These are phyloP conservation scores for Alternaria ventricosa DNA, from an alignment of 2,329 filamentous ascomycete species.

Conservation along the genomic window DNA sequence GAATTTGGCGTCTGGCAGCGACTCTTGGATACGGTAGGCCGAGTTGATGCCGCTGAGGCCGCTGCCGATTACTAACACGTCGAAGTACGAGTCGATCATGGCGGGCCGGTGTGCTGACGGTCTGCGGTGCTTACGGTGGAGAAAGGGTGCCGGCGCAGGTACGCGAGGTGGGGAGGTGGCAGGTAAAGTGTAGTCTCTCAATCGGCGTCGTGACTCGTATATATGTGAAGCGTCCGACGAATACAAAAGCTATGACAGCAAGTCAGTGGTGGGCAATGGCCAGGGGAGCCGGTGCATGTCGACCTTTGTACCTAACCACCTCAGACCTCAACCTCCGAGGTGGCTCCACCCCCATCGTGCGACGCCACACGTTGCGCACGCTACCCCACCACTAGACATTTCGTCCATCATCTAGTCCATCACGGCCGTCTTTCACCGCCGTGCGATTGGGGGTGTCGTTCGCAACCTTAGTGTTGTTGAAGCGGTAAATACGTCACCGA, in stretches of 20 bases:
- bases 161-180: background rate
- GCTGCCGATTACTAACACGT: slow-evolving; percentile 70
- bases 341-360: background rate
- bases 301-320: background rate
- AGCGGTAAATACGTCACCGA: slow-evolving; percentile 1
- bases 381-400: background rate
- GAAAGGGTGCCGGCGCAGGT: background rate
- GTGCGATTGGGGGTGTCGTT: background rate
- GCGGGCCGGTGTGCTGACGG: background rate
- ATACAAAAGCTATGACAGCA: background rate
- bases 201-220: background rate
- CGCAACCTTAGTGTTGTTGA: background rate
- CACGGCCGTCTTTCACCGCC: background rate
- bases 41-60: slow-evolving; percentile 79
- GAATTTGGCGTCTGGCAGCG: slow-evolving; percentile 64
- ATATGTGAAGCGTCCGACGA: background rate
- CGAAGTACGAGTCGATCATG: slow-evolving; percentile 40
- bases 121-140: background rate
- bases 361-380: background rate
- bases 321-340: background rate
- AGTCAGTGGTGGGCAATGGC: background rate
- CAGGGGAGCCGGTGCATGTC: slow-evolving; percentile 6
- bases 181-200: background rate
- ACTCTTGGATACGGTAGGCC: slow-evolving; percentile 71
- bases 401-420: background rate